Percentiles rank a stretch among this genome's conserved stretches.
phyloP scores from a whole-genome alignment of 345 rosid genomes.

The Pseudoturritis turrita region DNA sequence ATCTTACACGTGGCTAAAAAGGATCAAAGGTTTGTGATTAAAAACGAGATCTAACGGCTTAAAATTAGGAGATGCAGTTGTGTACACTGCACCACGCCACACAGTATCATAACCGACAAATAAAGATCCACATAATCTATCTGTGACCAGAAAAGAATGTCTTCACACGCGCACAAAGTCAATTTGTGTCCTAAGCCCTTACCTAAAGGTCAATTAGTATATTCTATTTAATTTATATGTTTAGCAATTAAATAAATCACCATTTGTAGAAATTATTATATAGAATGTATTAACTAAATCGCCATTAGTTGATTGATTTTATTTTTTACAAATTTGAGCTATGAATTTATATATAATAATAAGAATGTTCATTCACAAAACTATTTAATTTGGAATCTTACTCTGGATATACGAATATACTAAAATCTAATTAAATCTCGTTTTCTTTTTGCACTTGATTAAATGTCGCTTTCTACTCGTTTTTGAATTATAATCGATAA shows the following conservation, averaged over 20 bases:
- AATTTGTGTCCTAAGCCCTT: slow-evolving; percentile 19
- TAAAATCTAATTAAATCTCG: neutral
- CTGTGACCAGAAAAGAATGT: slow-evolving; percentile 4
- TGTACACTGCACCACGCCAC: neutral
- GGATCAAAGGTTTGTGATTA: neutral
- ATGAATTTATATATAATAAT: neutral
- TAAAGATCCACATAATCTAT: neutral
- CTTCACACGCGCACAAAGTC: slow-evolving; percentile 13
- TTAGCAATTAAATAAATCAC: neutral
- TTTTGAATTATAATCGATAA: neutral
- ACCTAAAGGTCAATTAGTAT: slow-evolving; percentile 21
- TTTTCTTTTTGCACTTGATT: neutral
- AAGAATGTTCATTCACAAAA: slow-evolving; percentile 2
- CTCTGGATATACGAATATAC: slow-evolving; percentile 26
- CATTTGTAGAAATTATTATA: neutral
- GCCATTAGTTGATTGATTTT: neutral
- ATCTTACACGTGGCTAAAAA: neutral
- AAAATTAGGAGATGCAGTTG: neutral
- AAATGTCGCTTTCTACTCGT: slow-evolving; percentile 14
- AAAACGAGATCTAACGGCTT: slow-evolving; percentile 4
- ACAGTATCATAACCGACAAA: neutral
- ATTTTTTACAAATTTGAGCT: neutral
- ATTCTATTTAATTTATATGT: neutral
- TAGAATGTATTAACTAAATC: too few relatives aligned
- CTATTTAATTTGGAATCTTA: slow-evolving; percentile 24